Conservation (phyloP, 805 yeast species). For the Sugiyamaella chiloensis region DNA sequence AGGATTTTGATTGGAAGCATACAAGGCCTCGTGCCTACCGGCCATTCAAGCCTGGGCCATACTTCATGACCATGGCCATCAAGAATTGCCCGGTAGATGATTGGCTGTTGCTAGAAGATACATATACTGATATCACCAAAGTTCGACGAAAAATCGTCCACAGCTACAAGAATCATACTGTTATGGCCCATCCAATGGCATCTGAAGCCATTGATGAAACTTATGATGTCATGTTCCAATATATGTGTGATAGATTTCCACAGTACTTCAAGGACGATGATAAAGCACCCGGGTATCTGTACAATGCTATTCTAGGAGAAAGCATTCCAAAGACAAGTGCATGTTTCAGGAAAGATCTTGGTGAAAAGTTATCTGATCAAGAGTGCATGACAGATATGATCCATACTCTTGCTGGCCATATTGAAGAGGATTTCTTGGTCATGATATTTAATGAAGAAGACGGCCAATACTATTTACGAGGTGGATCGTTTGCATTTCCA, state of each 20-base stretch:
- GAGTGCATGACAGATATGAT: conserved; percentile 20
- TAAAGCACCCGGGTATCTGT: conserved; percentile 26
- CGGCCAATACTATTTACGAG: conserved; percentile 47
- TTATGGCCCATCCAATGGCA: conserved; percentile 34
- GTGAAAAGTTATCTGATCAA: conserved; percentile 31
- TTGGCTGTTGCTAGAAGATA: conserved; percentile 59
- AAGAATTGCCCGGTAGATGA: conserved; percentile 47
- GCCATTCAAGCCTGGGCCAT: conserved; percentile 61
- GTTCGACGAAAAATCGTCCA: conserved; percentile 37
- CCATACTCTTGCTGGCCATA: conserved; percentile 30
- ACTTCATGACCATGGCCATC: conserved; percentile 63
- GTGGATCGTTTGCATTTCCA: conserved; percentile 60
- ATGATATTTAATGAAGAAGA: conserved; percentile 49
- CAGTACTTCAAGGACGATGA: conserved; percentile 41
- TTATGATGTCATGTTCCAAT: conserved; percentile 43
- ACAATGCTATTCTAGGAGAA: conserved; percentile 41
- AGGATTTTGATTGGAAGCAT: conserved; percentile 43
- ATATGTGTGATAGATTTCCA: conserved; percentile 50
- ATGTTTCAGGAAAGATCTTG: conserved; percentile 31
- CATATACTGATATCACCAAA: conserved; percentile 47
- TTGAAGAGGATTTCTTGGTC: conserved; percentile 65
- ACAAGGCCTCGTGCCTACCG: conserved; percentile 46
- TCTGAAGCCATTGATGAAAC: conserved; percentile 47
- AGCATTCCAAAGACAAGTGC: not conserved
- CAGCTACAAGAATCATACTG: conserved; percentile 30